A percentile compares a stretch with the other conserved stretches of the same genome.
These are phyloP conservation scores for Phytophthora kernoviae DNA, from an alignment of 352 stramenopile genomes.

Conservation along the genomic window DNA sequence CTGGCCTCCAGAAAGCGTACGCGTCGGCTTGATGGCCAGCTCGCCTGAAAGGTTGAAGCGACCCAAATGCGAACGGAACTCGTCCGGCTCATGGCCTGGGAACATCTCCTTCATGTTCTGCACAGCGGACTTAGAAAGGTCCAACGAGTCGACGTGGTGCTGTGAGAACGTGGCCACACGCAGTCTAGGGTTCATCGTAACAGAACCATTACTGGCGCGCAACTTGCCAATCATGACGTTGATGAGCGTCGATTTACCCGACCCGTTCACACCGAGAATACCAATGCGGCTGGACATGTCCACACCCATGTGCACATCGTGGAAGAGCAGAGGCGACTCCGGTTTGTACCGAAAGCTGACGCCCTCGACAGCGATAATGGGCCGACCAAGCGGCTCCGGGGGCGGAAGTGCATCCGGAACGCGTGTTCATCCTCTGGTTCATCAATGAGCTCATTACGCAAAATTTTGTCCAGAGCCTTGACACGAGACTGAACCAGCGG, in stretches of 20 bases:
- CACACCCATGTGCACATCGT: constrained; percentile 97
- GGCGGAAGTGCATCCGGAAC: constrained; percentile 96
- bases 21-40: constrained; percentile 94
- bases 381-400: constrained; percentile 94
- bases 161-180: constrained; percentile 97
- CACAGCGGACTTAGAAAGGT: constrained; percentile 90
- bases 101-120: constrained; percentile 93
- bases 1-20: constrained; percentile 95
- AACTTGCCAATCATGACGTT: constrained; percentile 97
- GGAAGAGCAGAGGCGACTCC: constrained; percentile 67
- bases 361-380: constrained; percentile 95
- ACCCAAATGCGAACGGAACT: constrained; percentile 95
- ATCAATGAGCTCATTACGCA: constrained; percentile 90
- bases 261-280: constrained; percentile 93
- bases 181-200: constrained; percentile 91
- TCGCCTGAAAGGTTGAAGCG: constrained; percentile 97
- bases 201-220: constrained; percentile 79
- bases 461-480: constrained; percentile 91
- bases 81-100: constrained; percentile 77
- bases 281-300: constrained; percentile 95
- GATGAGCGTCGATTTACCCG: constrained; percentile 95
- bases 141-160: constrained; percentile 95
- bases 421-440: constrained; percentile 92
- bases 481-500: constrained; percentile 96
- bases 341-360: constrained; percentile 80